Evolutionary conservation across 305 asterid species (phyloP).

Genomic region (Withania somnifera): DNA sequence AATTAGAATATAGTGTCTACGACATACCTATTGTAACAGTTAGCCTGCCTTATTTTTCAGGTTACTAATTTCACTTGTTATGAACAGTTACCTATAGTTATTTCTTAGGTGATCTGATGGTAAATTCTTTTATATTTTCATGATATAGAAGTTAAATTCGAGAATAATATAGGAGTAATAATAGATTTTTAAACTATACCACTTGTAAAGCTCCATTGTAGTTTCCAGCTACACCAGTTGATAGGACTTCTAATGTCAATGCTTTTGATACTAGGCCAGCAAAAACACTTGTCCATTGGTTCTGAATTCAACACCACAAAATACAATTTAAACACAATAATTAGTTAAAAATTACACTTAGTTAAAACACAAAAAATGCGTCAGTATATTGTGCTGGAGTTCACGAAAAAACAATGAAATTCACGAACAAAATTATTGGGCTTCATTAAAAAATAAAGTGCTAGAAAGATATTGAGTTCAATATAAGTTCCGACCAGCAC

Average conservation of each 20-base stretch:
- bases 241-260: conserved; percentile 30
- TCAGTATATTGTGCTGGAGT: no score
- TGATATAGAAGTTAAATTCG: not conserved
- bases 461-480: no score
- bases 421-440: not conserved
- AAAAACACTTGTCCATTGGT: conserved; percentile 34
- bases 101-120: not conserved
- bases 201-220: conserved; percentile 39
- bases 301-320: conserved; percentile 4
- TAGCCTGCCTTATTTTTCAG: not conserved
- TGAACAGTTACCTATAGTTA: not conserved
- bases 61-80: not conserved
- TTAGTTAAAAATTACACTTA: not conserved
- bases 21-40: not conserved
- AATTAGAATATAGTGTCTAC: not conserved
- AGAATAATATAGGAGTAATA: not conserved
- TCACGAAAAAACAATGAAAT: no score
- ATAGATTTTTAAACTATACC: conserved; percentile 6
- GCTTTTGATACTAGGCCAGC: conserved; percentile 37
- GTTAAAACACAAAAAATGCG: no score
- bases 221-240: conserved; percentile 37
- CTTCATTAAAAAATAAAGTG: no score
- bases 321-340: not conserved
- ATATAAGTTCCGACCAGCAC: no score
- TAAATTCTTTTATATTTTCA: not conserved